Percentiles rank a stretch among this genome's conserved stretches.
Evolutionary conservation across 352 stramenopile genomes (phyloP).

Genomic region (Phytophthora citricola): DNA sequence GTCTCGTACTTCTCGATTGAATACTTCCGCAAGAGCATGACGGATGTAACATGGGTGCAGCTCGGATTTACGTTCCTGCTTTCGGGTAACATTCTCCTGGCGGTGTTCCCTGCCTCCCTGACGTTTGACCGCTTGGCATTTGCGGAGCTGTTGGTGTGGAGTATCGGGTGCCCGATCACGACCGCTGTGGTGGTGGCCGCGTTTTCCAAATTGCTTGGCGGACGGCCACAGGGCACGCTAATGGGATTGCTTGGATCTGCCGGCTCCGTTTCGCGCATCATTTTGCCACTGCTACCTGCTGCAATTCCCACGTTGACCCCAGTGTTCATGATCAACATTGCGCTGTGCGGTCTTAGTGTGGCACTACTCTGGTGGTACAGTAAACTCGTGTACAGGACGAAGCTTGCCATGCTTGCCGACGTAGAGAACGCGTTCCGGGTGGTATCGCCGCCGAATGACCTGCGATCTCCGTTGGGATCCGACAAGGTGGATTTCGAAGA

Average conservation of each 20-base stretch:
- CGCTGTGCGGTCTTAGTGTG: constrained; percentile 63
- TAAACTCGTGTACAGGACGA: constrained; percentile 60
- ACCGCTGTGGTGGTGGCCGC: constrained; percentile 77
- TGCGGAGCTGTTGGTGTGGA: constrained; percentile 81
- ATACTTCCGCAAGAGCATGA: constrained; percentile 70
- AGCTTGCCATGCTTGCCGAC: constrained; percentile 52
- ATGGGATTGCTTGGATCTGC: constrained; percentile 83
- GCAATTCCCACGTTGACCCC: constrained; percentile 70
- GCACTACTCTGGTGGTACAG: constrained; percentile 73
- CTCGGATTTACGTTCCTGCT: constrained; percentile 72
- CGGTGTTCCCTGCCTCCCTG: constrained; percentile 47
- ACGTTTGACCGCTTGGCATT: constrained; percentile 61
- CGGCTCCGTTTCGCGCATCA: constrained; percentile 75
- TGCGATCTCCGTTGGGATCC: constrained; percentile 54
- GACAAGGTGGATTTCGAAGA: constrained; percentile 46
- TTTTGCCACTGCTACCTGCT: constrained; percentile 75
- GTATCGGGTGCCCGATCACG: constrained; percentile 80
- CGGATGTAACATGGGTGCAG: constrained; percentile 78
- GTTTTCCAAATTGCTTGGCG: constrained; percentile 81
- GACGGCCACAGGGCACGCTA: constrained; percentile 76
- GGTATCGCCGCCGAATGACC: constrained; percentile 40
- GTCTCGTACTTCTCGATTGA: constrained; percentile 85
- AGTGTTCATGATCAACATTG: constrained; percentile 81
- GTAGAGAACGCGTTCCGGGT: constrained; percentile 42
- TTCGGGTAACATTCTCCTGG: constrained; percentile 63